Conservation (phyloP, 2,329 filamentous ascomycete species). For the Verticillium nubilum region DNA sequence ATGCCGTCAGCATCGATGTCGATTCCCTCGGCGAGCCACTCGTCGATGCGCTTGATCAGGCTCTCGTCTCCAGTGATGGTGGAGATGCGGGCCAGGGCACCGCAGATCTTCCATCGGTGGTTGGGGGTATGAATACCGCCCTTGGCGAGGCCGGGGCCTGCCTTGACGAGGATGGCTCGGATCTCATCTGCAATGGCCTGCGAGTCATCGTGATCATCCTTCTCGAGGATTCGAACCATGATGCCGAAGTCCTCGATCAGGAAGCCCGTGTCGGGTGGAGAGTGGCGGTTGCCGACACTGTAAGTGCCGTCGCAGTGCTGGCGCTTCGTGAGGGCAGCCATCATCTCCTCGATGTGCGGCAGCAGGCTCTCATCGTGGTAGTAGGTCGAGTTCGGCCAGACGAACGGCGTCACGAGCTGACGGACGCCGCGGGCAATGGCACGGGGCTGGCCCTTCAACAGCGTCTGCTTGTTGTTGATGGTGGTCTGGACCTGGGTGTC, state of each 20-base stretch:
- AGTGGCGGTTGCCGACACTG: slow-evolving; percentile 14
- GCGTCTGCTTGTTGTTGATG: slow-evolving; percentile 7
- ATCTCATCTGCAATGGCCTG: slow-evolving; percentile 8
- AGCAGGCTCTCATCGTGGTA: slow-evolving; percentile 11
- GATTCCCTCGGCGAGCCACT: slow-evolving; percentile 14
- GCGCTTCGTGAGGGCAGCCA: slow-evolving; percentile 6
- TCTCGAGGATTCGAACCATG: slow-evolving; percentile 12
- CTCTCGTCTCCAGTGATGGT: slow-evolving; percentile 10
- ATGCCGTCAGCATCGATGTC: slow-evolving; percentile 15
- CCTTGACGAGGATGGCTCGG: slow-evolving; percentile 12
- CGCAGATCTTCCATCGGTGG: slow-evolving; percentile 14
- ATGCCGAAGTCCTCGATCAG: slow-evolving; percentile 15
- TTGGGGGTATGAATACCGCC: slow-evolving; percentile 15
- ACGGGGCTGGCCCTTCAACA: slow-evolving; percentile 8
- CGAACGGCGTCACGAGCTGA: slow-evolving; percentile 12
- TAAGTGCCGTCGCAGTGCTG: slow-evolving; percentile 14
- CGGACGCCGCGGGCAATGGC: slow-evolving; percentile 9
- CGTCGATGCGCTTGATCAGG: slow-evolving; percentile 10
- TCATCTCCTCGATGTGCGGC: slow-evolving; percentile 13
- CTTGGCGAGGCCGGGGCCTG: slow-evolving; percentile 8
- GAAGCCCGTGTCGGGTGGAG: slow-evolving; percentile 15
- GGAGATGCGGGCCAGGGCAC: slow-evolving; percentile 13
- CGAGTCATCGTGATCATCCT: slow-evolving; percentile 9
- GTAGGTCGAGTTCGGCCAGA: slow-evolving; percentile 12
- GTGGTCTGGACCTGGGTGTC: slow-evolving; percentile 9